Evolutionary conservation across 2,329 filamentous ascomycete species (phyloP), one percentile per base, ranked within the genome.

Genomic region (Teratosphaeria gauchensis): DNA sequence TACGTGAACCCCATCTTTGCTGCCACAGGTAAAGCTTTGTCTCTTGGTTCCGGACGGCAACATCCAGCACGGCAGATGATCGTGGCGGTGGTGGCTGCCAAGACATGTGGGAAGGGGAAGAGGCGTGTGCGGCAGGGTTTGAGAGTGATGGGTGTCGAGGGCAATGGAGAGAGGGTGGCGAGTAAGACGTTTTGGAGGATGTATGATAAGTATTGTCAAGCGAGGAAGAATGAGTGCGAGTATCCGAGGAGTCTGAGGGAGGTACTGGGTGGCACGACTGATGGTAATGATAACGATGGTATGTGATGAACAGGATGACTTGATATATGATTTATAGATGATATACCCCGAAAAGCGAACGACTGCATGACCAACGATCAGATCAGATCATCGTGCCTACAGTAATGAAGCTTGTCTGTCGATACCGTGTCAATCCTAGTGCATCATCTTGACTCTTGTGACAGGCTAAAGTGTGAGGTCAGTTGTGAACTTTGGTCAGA

Each of bases 1-100:
- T 55, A 51, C 55, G 60, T 62, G 9, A 62, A 59, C 52, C 5
- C 42, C 46, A 55, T 62, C 30, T 62, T 59, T 53, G 31, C 51
- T 35, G 58, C 55, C 14, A 62, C 59, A 30, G 35, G n/a, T 12
- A 14, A 42, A 42, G 14, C 35, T 12, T 42, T 16, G n/a, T 33
- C 35, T 19, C 32, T 24, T 30, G 28, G 33, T 16, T 19, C 16
- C 2, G 19, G 2, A 11, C 46, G 12, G 33, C 31, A 38, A 16
- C 60, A 62, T 31, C 52, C 58, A 4, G 60, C 60, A 5, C 51
- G 58, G 14, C 31, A 16, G 16, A 32, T 62, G 8, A 59, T 59
- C 16, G 60, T 62, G 7, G 58, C 38, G 14, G 32, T 62, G 6
- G 54, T 62, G 4, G 58, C 57, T 9, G 58, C 58, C 16, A 58